Evolutionary conservation across 331 rosid species (phyloP).

Genomic region (Rosa hybrid): DNA sequence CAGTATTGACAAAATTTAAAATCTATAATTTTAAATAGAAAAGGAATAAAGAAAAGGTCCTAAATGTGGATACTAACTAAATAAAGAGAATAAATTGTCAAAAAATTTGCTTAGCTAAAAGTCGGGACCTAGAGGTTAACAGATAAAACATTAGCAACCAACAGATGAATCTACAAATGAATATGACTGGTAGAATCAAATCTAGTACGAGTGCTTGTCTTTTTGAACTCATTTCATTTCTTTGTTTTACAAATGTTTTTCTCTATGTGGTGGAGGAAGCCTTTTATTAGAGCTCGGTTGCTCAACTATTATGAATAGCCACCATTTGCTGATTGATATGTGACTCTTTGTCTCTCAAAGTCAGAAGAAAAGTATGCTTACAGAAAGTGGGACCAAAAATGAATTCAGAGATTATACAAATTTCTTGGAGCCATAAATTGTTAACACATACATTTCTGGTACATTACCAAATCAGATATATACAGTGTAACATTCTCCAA

Average conservation of each 20-base stretch:
- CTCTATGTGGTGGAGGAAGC: background rate
- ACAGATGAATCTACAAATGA: background rate
- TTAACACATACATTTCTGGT: background rate
- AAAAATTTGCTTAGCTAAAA: background rate
- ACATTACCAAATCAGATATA: background rate
- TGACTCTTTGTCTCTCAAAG: background rate
- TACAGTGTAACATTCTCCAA: background rate
- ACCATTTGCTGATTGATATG: background rate
- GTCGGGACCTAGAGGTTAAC: background rate
- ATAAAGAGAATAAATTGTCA: background rate
- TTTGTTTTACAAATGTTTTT: background rate
- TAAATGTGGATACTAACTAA: background rate
- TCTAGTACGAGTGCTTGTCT: background rate
- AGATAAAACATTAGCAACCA: background rate
- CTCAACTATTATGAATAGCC: background rate
- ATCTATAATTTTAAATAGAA: constrained; percentile 4
- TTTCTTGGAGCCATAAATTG: background rate
- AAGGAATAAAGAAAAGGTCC: background rate
- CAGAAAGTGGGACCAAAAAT: background rate
- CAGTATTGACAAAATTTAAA: constrained; percentile 7
- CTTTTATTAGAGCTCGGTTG: background rate
- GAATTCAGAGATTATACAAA: background rate
- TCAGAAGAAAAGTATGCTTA: background rate
- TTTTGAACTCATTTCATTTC: background rate
- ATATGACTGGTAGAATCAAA: background rate